A percentile compares a stretch with the other conserved stretches of the same genome.
phyloP scores from a whole-genome alignment of 2,329 filamentous ascomycete genomes.

The Xylariomycetidae sp. region DNA sequence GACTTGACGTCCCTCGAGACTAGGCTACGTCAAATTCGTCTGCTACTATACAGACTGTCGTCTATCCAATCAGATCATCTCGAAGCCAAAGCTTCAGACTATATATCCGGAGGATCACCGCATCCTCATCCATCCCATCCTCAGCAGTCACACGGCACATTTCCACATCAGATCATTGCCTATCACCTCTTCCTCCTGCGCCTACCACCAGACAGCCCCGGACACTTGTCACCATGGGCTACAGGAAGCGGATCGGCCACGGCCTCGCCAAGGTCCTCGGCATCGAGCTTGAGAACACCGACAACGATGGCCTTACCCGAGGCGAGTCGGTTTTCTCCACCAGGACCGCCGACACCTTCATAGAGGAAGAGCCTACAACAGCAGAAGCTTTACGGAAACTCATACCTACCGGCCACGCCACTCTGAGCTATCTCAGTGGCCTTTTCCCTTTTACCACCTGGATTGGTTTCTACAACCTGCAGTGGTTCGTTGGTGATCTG shows the following conservation, averaged over 20 bases:
- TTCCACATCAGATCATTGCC: not conserved
- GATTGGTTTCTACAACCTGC: slow-evolving; percentile 81
- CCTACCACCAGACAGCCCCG: not conserved
- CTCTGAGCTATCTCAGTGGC: slow-evolving; percentile 56
- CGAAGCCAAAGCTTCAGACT: slow-evolving; percentile 1
- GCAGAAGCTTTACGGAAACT: slow-evolving; percentile 64
- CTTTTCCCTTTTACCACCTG: slow-evolving; percentile 88
- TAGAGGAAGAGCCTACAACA: slow-evolving; percentile 74
- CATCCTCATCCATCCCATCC: not conserved
- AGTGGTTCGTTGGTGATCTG: slow-evolving; percentile 85
- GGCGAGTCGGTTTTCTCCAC: slow-evolving; percentile 76
- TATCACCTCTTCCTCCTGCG: slow-evolving; percentile 1
- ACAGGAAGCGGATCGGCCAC: slow-evolving; percentile 59
- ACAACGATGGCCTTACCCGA: slow-evolving; percentile 62
- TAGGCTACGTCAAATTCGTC: too few species aligned
- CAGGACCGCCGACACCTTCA: slow-evolving; percentile 67
- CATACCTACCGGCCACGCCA: slow-evolving; percentile 50
- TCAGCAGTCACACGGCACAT: too few species aligned
- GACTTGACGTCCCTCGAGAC: too few species aligned
- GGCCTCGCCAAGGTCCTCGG: slow-evolving; percentile 71
- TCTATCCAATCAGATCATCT: slow-evolving; percentile 9
- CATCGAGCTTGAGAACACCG: slow-evolving; percentile 70
- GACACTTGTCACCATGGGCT: slow-evolving; percentile 28
- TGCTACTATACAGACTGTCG: not conserved
- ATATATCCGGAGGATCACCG: slow-evolving; percentile 5